phyloP scores from a whole-genome alignment of 495 filamentous ascomycete genomes.

The Penicillium cinerascens region DNA sequence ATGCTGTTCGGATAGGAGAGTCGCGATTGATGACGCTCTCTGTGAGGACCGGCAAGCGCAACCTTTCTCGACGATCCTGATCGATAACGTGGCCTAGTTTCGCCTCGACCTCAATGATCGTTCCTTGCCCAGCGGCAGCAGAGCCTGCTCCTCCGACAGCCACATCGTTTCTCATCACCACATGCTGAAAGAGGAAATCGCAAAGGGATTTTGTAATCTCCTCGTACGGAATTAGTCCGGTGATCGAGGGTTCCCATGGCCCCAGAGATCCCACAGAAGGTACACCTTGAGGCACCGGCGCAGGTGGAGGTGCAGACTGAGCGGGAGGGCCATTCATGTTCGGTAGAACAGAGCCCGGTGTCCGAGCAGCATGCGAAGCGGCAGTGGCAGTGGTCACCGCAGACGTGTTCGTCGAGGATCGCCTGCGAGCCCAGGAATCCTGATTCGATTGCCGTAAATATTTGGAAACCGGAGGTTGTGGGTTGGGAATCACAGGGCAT shows the following conservation, averaged over 20 bases:
- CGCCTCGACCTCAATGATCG: slow-evolving; percentile 87
- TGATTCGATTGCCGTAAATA: slow-evolving; percentile 23
- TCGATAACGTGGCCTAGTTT: slow-evolving; percentile 82
- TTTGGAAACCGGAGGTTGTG: slow-evolving; percentile 34
- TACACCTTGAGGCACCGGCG: slow-evolving; percentile 1
- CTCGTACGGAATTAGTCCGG: slow-evolving; percentile 60
- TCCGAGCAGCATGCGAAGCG: slow-evolving; percentile 16
- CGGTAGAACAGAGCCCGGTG: slow-evolving; percentile 6
- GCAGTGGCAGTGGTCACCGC: slow-evolving; percentile 19
- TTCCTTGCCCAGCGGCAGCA: slow-evolving; percentile 52
- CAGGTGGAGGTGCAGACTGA: slow-evolving; percentile 2
- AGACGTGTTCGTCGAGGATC: slow-evolving; percentile 20
- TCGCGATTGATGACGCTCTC: slow-evolving; percentile 62
- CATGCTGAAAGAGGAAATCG: slow-evolving; percentile 69
- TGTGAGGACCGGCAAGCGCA: slow-evolving; percentile 59
- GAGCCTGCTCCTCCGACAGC: slow-evolving; percentile 41
- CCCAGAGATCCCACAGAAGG: slow-evolving; percentile 42
- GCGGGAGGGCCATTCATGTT: slow-evolving; percentile 3
- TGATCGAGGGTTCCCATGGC: slow-evolving; percentile 73
- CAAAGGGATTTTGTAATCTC: slow-evolving; percentile 63
- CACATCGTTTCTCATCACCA: slow-evolving; percentile 58
- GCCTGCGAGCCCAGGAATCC: slow-evolving; percentile 30
- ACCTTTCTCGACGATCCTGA: slow-evolving; percentile 61
- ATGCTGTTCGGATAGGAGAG: slow-evolving; percentile 49
- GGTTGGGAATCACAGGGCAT: slow-evolving; percentile 38